These are phyloP conservation scores for Aphanomyces stellatus DNA, from an alignment of 352 stramenopile genomes.

Conservation along the genomic window DNA sequence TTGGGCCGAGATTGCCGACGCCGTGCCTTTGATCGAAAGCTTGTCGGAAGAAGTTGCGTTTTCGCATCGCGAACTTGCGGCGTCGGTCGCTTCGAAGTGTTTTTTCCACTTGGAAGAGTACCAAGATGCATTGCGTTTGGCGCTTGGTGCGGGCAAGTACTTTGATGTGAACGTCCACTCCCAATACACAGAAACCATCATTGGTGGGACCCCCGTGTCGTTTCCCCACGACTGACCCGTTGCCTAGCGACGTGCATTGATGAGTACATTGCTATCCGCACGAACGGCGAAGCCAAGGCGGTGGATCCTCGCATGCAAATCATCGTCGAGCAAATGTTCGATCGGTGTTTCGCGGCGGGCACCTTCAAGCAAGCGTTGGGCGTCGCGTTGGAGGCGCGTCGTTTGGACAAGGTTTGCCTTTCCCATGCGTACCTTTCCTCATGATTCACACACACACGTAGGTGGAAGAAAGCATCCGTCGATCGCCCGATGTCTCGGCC, in stretches of 20 bases:
- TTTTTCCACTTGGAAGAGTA: slow-evolving; percentile 99
- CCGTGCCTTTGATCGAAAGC: slow-evolving; percentile 88
- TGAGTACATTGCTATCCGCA: slow-evolving; percentile 90
- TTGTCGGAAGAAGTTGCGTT: slow-evolving; percentile 92
- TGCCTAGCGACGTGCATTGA: slow-evolving; percentile 91
- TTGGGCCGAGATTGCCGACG: slow-evolving; percentile 91
- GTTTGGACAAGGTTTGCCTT: slow-evolving; percentile 73
- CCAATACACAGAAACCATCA: slow-evolving; percentile 97
- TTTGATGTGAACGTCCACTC: slow-evolving; percentile 91
- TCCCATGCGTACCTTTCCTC: slow-evolving; percentile 10
- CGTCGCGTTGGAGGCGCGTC: slow-evolving; percentile 93
- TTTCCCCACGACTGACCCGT: not conserved
- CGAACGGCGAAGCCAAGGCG: slow-evolving; percentile 61
- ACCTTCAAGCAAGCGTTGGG: slow-evolving; percentile 96
- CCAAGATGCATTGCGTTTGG: slow-evolving; percentile 89
- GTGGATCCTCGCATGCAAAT: slow-evolving; percentile 88
- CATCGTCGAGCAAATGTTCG: slow-evolving; percentile 97
- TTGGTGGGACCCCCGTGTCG: slow-evolving; percentile 41
- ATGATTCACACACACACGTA: not conserved
- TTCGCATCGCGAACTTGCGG: slow-evolving; percentile 83
- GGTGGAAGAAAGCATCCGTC: slow-evolving; percentile 84
- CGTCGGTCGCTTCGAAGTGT: slow-evolving; percentile 89
- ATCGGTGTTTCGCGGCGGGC: slow-evolving; percentile 91
- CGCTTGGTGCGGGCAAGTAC: slow-evolving; percentile 91
- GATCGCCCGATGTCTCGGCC: slow-evolving; percentile 54